These are phyloP conservation scores for Aristolochia californica DNA, from an alignment of 164 flowering plant species.

Conservation along the genomic window DNA sequence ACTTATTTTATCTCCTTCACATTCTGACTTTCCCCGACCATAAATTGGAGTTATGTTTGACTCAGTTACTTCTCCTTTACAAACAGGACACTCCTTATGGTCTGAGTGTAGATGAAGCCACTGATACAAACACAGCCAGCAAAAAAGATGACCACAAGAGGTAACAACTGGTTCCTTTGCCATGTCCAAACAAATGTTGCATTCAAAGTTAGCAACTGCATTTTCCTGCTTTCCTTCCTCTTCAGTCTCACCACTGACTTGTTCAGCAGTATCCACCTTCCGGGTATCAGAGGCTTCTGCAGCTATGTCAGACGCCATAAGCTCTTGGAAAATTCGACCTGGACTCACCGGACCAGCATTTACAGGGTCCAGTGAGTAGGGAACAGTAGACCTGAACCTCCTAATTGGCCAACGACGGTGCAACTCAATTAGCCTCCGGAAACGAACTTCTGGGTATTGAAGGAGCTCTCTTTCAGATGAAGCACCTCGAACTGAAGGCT, in stretches of 20 bases:
- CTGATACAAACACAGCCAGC: slow-evolving; percentile 31
- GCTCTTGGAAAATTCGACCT: slow-evolving; percentile 3
- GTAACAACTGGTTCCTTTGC: slow-evolving; percentile 32
- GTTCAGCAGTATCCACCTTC: slow-evolving; percentile 6
- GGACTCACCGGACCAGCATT: slow-evolving; percentile 4
- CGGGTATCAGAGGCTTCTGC: slow-evolving; percentile 7
- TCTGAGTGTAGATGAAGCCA: slow-evolving; percentile 21
- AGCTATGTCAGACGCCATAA: slow-evolving; percentile 8
- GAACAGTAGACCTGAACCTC: slow-evolving; percentile 16
- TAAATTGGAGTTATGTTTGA: slow-evolving; percentile 21
- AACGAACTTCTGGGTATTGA: slow-evolving; percentile 12
- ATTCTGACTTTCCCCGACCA: slow-evolving; percentile 23
- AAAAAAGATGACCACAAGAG: slow-evolving; percentile 30
- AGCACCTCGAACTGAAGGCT: background rate
- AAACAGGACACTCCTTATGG: slow-evolving; percentile 29
- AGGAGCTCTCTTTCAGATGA: slow-evolving; percentile 5
- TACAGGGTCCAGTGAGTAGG: slow-evolving; percentile 10
- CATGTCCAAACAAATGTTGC: slow-evolving; percentile 29
- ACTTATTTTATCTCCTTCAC: slow-evolving; percentile 8
- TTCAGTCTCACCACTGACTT: slow-evolving; percentile 4
- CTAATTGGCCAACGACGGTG: slow-evolving; percentile 10
- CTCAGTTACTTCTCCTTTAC: slow-evolving; percentile 26
- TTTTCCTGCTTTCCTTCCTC: slow-evolving; percentile 12
- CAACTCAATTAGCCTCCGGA: slow-evolving; percentile 16
- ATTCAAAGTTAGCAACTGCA: slow-evolving; percentile 19